phyloP scores from a whole-genome alignment of 371 early-diverging fungal genomes.

The Mortierella sp. region DNA sequence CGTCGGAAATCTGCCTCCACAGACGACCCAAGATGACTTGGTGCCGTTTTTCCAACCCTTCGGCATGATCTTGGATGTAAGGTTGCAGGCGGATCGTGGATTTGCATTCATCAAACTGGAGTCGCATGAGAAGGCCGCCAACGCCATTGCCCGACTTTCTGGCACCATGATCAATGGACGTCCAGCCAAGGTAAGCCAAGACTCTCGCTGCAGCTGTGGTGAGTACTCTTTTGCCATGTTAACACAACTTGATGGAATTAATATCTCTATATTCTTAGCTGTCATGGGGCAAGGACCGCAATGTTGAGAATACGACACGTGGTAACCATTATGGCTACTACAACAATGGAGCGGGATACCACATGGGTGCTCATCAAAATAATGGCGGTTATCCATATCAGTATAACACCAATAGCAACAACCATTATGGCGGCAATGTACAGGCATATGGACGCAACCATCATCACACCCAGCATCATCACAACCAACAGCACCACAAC shows the following conservation, averaged over 20 bases:
- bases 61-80: constrained; percentile 81
- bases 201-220: background rate
- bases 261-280: constrained; percentile 56
- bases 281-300: constrained; percentile 92
- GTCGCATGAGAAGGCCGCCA: constrained; percentile 89
- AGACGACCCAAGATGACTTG: constrained; percentile 81
- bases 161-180: constrained; percentile 80
- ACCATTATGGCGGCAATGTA: constrained; percentile 35
- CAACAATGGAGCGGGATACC: constrained; percentile 40
- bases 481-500: constrained; percentile 29
- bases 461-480: constrained; percentile 31
- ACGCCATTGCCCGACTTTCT: constrained; percentile 83
- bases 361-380: constrained; percentile 48
- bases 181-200: constrained; percentile 66
- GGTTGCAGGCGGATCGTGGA: constrained; percentile 90
- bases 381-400: constrained; percentile 39
- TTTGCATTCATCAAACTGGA: constrained; percentile 91
- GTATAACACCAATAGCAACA: constrained; percentile 26
- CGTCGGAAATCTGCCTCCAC: constrained; percentile 85
- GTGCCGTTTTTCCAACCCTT: constrained; percentile 78
- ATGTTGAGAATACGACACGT: constrained; percentile 55
- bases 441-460: constrained; percentile 33
- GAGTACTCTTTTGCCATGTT: background rate
- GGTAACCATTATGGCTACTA: constrained; percentile 47
- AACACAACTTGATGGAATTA: background rate